phyloP scores from a whole-genome alignment of 768 basidiomycete species.

The Mrakia gelida region DNA sequence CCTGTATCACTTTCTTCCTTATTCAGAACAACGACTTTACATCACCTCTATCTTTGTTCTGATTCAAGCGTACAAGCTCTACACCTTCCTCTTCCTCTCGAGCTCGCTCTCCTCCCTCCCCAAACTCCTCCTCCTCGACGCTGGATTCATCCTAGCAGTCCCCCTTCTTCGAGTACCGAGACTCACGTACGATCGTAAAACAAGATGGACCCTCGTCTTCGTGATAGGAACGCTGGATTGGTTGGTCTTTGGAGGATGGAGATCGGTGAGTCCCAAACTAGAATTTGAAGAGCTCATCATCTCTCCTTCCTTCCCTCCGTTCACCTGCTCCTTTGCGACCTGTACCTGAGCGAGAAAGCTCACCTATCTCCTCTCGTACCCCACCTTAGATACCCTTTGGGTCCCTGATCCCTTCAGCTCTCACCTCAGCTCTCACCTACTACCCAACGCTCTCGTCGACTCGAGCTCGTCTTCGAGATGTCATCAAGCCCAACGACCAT shows the following conservation, averaged over 20 bases:
- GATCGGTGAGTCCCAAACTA: constrained; percentile 23
- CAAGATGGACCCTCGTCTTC: constrained; percentile 34
- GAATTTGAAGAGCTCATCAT: constrained; percentile 31
- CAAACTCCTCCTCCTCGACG: constrained; percentile 51
- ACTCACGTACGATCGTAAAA: constrained; percentile 38
- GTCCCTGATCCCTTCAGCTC: constrained; percentile 14
- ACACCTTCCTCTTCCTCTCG: constrained; percentile 19
- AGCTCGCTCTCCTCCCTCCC: constrained; percentile 34
- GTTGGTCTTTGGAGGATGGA: constrained; percentile 39
- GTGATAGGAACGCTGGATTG: constrained; percentile 37
- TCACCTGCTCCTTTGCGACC: neutral
- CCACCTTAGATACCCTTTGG: constrained; percentile 25
- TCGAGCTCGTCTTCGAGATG: constrained; percentile 41
- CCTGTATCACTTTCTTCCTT: constrained; percentile 49
- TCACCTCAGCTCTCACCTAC: constrained; percentile 34
- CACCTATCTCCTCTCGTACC: constrained; percentile 25
- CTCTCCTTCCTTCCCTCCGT: constrained; percentile 44
- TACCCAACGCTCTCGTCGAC: constrained; percentile 37
- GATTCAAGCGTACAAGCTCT: constrained; percentile 58
- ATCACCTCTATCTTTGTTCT: constrained; percentile 68
- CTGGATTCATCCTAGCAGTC: constrained; percentile 38
- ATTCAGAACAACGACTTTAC: constrained; percentile 75
- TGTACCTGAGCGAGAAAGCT: constrained; percentile 11
- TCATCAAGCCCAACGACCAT: constrained; percentile 41
- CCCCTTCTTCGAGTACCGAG: constrained; percentile 46